phyloP scores from a whole-genome alignment of 1,284 basidiomycete genomes.

The Ganoderma resinaceum region DNA sequence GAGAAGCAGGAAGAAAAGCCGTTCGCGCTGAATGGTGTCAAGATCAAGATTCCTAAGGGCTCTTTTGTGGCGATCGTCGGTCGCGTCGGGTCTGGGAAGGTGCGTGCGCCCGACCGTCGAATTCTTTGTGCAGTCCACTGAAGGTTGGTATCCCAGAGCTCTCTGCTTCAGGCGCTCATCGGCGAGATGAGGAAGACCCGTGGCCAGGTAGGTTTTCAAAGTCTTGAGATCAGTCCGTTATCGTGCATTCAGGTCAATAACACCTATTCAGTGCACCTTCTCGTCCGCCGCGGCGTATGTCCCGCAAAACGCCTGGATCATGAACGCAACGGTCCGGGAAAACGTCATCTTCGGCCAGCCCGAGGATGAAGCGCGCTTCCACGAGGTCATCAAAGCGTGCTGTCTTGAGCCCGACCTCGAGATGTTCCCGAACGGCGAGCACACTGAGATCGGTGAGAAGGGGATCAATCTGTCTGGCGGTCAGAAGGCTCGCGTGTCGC shows the following conservation, averaged over 20 bases:
- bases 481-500: constrained; percentile 76
- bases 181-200: constrained; percentile 78
- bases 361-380: constrained; percentile 63
- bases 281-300: constrained; percentile 78
- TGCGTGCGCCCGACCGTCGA: constrained; percentile 30
- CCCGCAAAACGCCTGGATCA: constrained; percentile 83
- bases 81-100: constrained; percentile 77
- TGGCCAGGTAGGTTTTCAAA: constrained; percentile 53
- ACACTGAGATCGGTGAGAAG: constrained; percentile 87
- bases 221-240: neutral
- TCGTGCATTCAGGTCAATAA: neutral
- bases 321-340: constrained; percentile 73
- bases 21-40: constrained; percentile 66
- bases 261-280: constrained; percentile 62
- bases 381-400: constrained; percentile 65
- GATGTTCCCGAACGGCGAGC: constrained; percentile 69
- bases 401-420: constrained; percentile 70
- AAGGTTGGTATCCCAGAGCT: constrained; percentile 48
- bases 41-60: constrained; percentile 63
- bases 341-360: constrained; percentile 72
- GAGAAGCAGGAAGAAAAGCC: constrained; percentile 47
- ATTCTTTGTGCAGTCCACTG: neutral
- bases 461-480: constrained; percentile 74
- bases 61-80: constrained; percentile 79
- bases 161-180: constrained; percentile 73